Conservation (phyloP, 129 eudicot species). For the Deinandra increscens region DNA sequence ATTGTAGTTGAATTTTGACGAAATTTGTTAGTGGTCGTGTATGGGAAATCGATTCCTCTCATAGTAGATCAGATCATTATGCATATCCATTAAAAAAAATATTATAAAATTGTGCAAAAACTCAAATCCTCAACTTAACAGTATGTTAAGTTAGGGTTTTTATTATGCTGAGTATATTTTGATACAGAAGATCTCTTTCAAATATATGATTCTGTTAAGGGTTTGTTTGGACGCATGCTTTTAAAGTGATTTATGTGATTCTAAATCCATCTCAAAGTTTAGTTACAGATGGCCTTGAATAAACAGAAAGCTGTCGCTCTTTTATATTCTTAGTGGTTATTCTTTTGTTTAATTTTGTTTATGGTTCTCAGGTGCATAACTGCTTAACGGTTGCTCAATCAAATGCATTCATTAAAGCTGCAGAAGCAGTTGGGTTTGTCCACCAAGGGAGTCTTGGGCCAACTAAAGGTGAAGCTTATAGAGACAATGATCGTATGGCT, state of each 20-base stretch:
- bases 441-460: conserved; percentile 99
- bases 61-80: too few species aligned
- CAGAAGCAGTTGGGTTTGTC: conserved; percentile 80
- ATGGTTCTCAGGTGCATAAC: conserved; percentile 71
- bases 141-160: conserved; percentile 6
- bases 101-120: neutral
- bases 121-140: too few species aligned
- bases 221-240: neutral
- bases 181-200: too few species aligned
- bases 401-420: conserved; percentile 62
- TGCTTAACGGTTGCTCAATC: conserved; percentile 70
- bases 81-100: too few species aligned
- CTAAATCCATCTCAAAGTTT: neutral
- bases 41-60: too few species aligned
- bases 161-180: too few species aligned
- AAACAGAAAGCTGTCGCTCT: neutral
- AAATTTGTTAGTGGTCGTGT: neutral
- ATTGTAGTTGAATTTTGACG: neutral
- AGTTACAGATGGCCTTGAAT: neutral
- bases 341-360: conserved; percentile 34
- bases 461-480: conserved; percentile 81
- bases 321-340: conserved; percentile 7
- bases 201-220: neutral
- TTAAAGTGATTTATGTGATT: neutral
- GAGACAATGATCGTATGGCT: conserved; percentile 93